Percentiles rank a stretch among this genome's conserved stretches.
phyloP scores from a whole-genome alignment of 805 yeast species.

The Metschnikowia henanensis region DNA sequence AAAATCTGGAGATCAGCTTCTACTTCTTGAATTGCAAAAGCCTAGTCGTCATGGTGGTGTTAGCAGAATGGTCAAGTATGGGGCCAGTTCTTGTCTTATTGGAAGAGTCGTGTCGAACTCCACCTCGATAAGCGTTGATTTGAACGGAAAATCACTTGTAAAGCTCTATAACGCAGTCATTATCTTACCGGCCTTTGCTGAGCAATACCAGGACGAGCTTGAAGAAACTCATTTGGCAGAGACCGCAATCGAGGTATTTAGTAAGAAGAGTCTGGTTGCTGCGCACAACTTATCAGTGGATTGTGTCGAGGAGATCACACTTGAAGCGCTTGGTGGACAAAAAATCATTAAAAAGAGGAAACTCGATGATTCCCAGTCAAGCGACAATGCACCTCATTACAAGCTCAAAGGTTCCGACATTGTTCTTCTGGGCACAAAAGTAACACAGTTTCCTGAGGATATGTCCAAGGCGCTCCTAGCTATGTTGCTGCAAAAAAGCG shows the following conservation, averaged over 20 bases:
- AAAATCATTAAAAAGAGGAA: conserved; percentile 1
- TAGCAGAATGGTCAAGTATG: conserved; percentile 22
- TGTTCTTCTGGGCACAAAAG: neutral
- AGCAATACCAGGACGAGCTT: neutral
- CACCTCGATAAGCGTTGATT: conserved; percentile 1
- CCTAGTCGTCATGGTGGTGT: conserved; percentile 27
- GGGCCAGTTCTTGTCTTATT: conserved; percentile 20
- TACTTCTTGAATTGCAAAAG: conserved; percentile 25
- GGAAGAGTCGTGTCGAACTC: conserved; percentile 7
- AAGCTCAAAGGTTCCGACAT: neutral
- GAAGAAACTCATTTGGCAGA: neutral
- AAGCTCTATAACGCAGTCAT: conserved; percentile 15
- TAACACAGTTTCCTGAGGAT: neutral
- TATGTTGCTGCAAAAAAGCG: neutral
- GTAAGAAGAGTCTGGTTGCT: neutral
- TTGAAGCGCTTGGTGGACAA: conserved; percentile 2
- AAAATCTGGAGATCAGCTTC: conserved; percentile 10
- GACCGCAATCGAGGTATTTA: neutral
- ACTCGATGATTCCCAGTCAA: neutral
- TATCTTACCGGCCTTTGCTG: conserved; percentile 3
- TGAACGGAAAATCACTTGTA: conserved; percentile 11
- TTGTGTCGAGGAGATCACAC: neutral
- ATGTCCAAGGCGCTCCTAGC: conserved; percentile 1
- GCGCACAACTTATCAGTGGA: neutral
- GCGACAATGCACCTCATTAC: neutral